Base-by-base conservation (phyloP, 768 basidiomycete species). In the Psilocybe cubensis region DNA sequence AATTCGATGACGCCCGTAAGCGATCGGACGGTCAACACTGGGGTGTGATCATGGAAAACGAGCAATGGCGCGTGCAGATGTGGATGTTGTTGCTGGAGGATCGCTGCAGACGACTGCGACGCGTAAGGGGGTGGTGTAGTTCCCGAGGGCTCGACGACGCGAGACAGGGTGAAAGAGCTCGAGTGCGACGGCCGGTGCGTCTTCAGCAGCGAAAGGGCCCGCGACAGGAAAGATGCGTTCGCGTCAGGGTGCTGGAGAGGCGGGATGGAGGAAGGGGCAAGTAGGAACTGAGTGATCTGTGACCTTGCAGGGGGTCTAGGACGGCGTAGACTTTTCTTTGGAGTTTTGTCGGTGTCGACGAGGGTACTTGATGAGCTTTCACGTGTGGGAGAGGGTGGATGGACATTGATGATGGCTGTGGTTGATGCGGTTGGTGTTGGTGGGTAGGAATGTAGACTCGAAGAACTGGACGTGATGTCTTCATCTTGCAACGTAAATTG, bases 1-100 rank as follows among this genome's bases (percentile, higher is more conserved):
- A 93, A 70, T 66, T 89, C 88, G 35, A 93, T 71, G 29, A 84
- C 52, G 4, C 91, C 91, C 0, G 80, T 84, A 6, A 82, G 71
- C 0, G 85, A 83, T 2, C 79, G 72, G 17, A 87, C 77, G 1
- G 83, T 84, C 56, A 86, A 75, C 4, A 89, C 70, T 0, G 91
- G 87, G 2, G 91, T 92, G 31, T 74, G 83, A 66, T 93, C 91
- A 54, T 86, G 83, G 70, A 90, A 92, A 0, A 79, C 79, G 12
- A 91, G 74, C 12, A 92, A 55, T 0, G 71, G 73, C 2, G 65
- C 25, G 49, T 71, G 67, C 0, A 74, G 70, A 18, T 79, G 75
- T 2, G 44, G 51, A 33, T 43, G 52, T 14, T 27, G 25, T 18
- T 45, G 25, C 23, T 41, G 33, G n/a, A 60, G 29, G 11, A 63